Conservation (phyloP, 73 alveolate genomes). For the Breviolum minutum region DNA sequence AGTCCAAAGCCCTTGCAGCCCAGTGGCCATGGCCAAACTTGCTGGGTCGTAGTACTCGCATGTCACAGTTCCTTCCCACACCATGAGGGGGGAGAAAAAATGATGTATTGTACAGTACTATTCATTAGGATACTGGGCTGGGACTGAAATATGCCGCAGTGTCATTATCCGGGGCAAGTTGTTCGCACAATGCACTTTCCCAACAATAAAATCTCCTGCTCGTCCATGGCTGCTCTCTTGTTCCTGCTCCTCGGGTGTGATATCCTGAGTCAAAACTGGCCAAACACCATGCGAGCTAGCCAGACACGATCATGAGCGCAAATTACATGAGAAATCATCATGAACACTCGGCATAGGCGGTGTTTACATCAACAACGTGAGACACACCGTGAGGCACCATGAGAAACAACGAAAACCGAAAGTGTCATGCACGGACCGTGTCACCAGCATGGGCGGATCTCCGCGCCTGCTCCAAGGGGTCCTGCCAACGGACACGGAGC, state of each 20-base stretch:
- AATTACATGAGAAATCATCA: too few relatives aligned
- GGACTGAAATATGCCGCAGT: too few relatives aligned
- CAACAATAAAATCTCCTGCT: conserved; percentile 2
- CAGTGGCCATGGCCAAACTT: conserved; percentile 68
- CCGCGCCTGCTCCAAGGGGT: conserved; percentile 30
- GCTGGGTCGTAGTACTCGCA: conserved; percentile 93
- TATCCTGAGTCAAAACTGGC: neutral
- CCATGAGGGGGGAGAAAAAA: neutral
- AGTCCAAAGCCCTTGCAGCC: neutral
- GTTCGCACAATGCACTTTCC: neutral
- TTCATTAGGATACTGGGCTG: too few relatives aligned
- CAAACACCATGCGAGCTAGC: too few relatives aligned
- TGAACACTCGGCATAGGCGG: neutral
- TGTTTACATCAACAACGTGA: neutral
- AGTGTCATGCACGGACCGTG: neutral
- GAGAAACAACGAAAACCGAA: neutral
- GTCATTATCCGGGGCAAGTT: too few relatives aligned
- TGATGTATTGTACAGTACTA: neutral
- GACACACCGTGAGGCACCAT: neutral
- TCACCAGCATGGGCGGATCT: neutral
- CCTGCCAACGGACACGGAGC: conserved; percentile 85
- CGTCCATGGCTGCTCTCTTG: conserved; percentile 67
- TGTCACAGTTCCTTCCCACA: conserved; percentile 31
- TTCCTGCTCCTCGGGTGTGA: conserved; percentile 72
- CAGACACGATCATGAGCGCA: neutral